Conservation (phyloP, 2,329 filamentous ascomycete species). For the Penicillium digitatum region DNA sequence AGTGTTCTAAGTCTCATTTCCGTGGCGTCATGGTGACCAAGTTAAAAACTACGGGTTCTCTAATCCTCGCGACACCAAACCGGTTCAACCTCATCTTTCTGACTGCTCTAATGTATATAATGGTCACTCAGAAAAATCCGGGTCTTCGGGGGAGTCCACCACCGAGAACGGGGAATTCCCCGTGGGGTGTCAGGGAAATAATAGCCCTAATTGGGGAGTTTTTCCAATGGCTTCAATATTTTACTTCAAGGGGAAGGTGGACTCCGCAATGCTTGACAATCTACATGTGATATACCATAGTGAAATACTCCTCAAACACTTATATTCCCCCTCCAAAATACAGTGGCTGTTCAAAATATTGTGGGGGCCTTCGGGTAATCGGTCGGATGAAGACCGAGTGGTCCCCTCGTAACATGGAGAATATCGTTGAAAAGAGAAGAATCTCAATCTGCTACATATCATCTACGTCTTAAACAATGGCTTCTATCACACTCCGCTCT, state of each 20-base stretch:
- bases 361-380: slow-evolving; percentile 9
- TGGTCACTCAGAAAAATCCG: neutral
- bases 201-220: neutral
- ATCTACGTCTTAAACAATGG: neutral
- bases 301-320: too few relatives aligned
- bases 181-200: neutral
- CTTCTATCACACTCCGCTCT: slow-evolving; percentile 10
- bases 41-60: too few relatives aligned
- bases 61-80: too few relatives aligned
- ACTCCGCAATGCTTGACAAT: neutral
- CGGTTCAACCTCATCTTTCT: too few relatives aligned
- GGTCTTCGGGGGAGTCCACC: neutral
- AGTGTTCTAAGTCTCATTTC: neutral
- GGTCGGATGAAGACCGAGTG: slow-evolving; percentile 10
- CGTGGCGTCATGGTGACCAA: slow-evolving; percentile 16
- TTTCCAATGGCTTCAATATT: neutral
- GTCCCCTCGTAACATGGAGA: neutral
- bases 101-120: too few relatives aligned
- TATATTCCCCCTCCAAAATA: neutral
- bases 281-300: neutral
- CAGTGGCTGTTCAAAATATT: neutral
- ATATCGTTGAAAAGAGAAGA: neutral
- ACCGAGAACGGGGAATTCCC: neutral
- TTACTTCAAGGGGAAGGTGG: neutral
- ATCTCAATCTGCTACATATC: neutral